Evolutionary conservation across 129 eudicot genomes (phyloP).

Genomic region (Flaveria ramosissima): DNA sequence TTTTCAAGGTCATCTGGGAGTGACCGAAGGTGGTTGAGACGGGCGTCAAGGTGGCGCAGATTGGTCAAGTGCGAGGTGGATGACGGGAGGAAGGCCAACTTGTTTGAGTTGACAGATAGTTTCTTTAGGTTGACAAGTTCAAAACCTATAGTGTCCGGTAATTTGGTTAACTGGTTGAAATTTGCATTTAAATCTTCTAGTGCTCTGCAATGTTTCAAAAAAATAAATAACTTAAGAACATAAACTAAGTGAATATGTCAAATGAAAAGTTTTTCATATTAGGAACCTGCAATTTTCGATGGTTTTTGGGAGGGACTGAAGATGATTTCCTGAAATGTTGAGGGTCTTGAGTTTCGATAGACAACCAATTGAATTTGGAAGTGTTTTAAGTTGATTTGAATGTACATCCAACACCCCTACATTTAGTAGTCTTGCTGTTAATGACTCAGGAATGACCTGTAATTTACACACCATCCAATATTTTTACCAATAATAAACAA

Average conservation of each 20-base stretch:
- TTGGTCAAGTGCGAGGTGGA: conserved; percentile 82
- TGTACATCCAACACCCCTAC: conserved; percentile 72
- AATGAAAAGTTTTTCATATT: not conserved
- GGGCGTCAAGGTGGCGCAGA: conserved; percentile 72
- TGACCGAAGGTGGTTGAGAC: conserved; percentile 74
- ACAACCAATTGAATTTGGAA: conserved; percentile 92
- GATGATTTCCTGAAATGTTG: conserved; percentile 79
- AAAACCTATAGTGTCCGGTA: conserved; percentile 78
- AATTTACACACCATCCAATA: conserved; percentile 22
- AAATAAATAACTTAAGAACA: not conserved
- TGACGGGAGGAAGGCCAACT: conserved; percentile 61
- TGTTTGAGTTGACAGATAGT: conserved; percentile 79
- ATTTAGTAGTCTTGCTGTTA: conserved; percentile 81
- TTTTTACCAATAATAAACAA: conserved; percentile 3
- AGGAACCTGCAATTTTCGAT: conserved; percentile 86
- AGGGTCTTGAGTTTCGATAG: conserved; percentile 77
- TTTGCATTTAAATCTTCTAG: conserved; percentile 83
- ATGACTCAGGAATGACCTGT: conserved; percentile 86
- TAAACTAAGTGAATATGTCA: not conserved
- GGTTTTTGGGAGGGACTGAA: conserved; percentile 70
- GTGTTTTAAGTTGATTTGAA: conserved; percentile 74
- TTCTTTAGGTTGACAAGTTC: conserved; percentile 74
- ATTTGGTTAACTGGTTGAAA: conserved; percentile 63
- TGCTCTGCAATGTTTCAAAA: conserved; percentile 16
- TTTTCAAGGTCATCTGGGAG: conserved; percentile 89